Percentiles rank a stretch among this genome's conserved stretches.
Conservation (phyloP, 2,329 filamentous ascomycete genomes). For the Talaromyces sp. region DNA sequence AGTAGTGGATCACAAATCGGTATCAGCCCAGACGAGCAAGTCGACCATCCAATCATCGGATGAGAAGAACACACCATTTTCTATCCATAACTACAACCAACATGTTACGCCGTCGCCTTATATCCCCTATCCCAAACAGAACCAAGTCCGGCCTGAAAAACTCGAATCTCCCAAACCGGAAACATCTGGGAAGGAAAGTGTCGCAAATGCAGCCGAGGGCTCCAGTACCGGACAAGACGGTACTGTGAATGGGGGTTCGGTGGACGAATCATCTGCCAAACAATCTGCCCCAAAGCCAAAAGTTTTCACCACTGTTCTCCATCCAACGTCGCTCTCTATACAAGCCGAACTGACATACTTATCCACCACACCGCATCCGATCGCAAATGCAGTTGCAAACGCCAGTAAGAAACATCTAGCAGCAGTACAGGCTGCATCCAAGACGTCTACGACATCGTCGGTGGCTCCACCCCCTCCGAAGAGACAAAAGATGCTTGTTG, state of each 20-base stretch:
- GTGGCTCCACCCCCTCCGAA: conserved; percentile 53
- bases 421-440: conserved; percentile 39
- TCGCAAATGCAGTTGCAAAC: conserved; percentile 22
- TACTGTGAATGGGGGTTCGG: background rate
- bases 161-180: conserved; percentile 19
- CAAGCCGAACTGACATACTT: conserved; percentile 72
- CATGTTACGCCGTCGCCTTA: conserved; percentile 87
- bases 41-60: conserved; percentile 51
- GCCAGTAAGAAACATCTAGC: conserved; percentile 39
- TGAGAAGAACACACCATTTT: conserved; percentile 64
- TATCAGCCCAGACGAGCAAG: conserved; percentile 54
- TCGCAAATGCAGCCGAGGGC: conserved; percentile 16
- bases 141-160: conserved; percentile 26
- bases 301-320: conserved; percentile 73
- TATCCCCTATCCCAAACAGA: conserved; percentile 61
- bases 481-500: conserved; percentile 71
- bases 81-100: conserved; percentile 86
- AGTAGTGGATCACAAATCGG: conserved; percentile 78
- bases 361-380: conserved; percentile 62
- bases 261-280: conserved; percentile 41
- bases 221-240: conserved; percentile 44
- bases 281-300: conserved; percentile 46
- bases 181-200: conserved; percentile 15
- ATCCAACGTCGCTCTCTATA: conserved; percentile 71
- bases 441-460: conserved; percentile 59